Evolutionary conservation across 805 yeast species (phyloP).

Genomic region (Wickerhamiella azyma): DNA sequence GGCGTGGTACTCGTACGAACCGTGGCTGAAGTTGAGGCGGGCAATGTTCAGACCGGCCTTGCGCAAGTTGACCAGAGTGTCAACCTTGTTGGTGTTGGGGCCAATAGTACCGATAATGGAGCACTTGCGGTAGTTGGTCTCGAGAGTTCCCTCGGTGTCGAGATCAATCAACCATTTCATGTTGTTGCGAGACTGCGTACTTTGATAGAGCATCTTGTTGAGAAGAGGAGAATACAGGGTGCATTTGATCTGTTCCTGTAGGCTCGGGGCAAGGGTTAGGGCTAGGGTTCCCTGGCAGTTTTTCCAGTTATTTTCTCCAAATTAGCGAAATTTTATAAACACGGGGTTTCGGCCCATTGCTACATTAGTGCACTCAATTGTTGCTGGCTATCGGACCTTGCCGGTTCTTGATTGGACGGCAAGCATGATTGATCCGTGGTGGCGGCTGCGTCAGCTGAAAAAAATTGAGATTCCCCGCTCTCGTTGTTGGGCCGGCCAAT

Average conservation of each 20-base stretch:
- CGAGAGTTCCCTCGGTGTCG: conserved; percentile 61
- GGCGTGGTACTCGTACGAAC: conserved; percentile 95
- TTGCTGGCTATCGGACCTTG: too few species aligned
- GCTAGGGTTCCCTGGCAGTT: background rate
- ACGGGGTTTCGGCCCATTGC: too few species aligned
- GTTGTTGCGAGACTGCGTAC: conserved; percentile 25
- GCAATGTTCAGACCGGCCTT: conserved; percentile 96
- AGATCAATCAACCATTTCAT: conserved; percentile 75
- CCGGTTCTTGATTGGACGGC: too few species aligned
- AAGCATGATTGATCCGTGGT: too few species aligned
- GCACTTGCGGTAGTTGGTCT: conserved; percentile 74
- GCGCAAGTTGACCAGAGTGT: conserved; percentile 71
- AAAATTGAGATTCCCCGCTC: too few species aligned
- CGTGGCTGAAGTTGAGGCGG: conserved; percentile 98
- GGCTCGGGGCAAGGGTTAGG: background rate
- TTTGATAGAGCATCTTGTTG: conserved; percentile 18
- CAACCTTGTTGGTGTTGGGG: conserved; percentile 90
- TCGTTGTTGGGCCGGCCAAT: too few species aligned
- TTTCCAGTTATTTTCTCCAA: background rate
- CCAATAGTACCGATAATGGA: conserved; percentile 98
- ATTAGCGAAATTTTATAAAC: too few species aligned
- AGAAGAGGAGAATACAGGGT: background rate
- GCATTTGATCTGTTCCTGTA: background rate
- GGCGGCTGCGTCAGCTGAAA: too few species aligned
- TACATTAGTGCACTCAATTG: too few species aligned